Base-by-base conservation (phyloP, 139 green algal species). In the Volvox reticuliferus region DNA sequence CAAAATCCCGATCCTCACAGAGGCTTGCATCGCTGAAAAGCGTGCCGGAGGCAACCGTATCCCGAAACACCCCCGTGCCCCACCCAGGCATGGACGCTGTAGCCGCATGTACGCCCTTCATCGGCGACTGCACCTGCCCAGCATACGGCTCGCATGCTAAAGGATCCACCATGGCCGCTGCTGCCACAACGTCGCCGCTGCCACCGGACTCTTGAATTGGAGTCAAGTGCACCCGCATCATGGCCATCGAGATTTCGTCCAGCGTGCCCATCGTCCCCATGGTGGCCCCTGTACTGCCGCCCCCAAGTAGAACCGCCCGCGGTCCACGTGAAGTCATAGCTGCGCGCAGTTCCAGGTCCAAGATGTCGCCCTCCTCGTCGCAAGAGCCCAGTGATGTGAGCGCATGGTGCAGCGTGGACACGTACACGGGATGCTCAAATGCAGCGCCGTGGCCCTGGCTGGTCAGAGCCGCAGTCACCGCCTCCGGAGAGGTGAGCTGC, bases 331-430 rank as follows among this genome's bases (percentile, higher is more conserved):
- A 50, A 5, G 86, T 75, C 71, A 90, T 69, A 28, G 86, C 86
- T 0, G 86, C 71, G 19, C 50, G 50, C 86, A 77, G 78, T 69
- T 90, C 86, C 30, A 83, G 73, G 73, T 90, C 86, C 1, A 12
- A 44, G 30, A 90, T 83, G 32, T 91, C 87, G 33, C 62, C 87
- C 55, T 90, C 86, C 61, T 91, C 87, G 16, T 91, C 87, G 24
- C 50, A 77, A 14, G 87, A 86, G 30, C 33, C 75, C 61, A 91
- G 19, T 9, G 75, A 86, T 9, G 26, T 69, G 9, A 91, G 76
- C 61, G 32, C 86, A 62, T 91, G 87, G 76, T 91, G 76, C 76
- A 91, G 76, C 24, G 75, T 68, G 33, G 87, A 91, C 6, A 91
- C 35, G 35, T 71, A 91, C 24, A 91, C 76, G 16, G 87, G 87